Evolutionary conservation across 306 rosid genomes (phyloP).

Genomic region (Vigna mungo): DNA sequence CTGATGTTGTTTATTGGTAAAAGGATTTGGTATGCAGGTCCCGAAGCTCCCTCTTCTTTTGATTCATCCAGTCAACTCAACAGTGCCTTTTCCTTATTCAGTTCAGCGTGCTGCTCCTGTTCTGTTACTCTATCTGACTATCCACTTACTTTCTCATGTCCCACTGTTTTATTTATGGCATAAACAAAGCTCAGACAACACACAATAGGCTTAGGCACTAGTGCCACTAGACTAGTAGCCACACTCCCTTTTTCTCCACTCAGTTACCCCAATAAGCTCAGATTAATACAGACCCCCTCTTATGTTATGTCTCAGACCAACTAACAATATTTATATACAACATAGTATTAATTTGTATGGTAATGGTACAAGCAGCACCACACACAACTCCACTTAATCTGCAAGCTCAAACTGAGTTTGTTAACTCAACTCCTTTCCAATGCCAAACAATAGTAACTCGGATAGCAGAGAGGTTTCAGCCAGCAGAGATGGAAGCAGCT

Average conservation of each 20-base stretch:
- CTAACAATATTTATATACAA: neutral
- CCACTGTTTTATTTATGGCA: neutral
- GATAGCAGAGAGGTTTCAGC: conserved; percentile 57
- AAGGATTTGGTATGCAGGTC: conserved; percentile 12
- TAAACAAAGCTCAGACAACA: neutral
- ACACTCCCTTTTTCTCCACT: neutral
- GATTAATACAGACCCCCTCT: neutral
- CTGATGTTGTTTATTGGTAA: neutral
- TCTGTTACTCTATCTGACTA: neutral
- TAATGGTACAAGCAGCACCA: neutral
- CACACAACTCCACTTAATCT: no score
- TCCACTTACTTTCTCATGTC: neutral
- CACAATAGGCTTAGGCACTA: neutral
- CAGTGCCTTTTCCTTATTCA: neutral
- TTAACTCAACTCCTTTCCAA: conserved; percentile 44
- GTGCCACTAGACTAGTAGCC: neutral
- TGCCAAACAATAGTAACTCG: conserved; percentile 35
- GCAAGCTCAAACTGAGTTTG: conserved; percentile 46
- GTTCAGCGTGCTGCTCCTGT: conserved; percentile 6
- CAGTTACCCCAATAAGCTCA: neutral
- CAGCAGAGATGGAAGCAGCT: neutral
- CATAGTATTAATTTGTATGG: conserved; percentile 56
- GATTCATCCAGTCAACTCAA: no score
- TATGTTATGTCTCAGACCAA: neutral
- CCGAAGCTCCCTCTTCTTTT: conserved; percentile 41